Evolutionary conservation across 2,329 filamentous ascomycete genomes (phyloP).

Genomic region (Fusarium floridanum): DNA sequence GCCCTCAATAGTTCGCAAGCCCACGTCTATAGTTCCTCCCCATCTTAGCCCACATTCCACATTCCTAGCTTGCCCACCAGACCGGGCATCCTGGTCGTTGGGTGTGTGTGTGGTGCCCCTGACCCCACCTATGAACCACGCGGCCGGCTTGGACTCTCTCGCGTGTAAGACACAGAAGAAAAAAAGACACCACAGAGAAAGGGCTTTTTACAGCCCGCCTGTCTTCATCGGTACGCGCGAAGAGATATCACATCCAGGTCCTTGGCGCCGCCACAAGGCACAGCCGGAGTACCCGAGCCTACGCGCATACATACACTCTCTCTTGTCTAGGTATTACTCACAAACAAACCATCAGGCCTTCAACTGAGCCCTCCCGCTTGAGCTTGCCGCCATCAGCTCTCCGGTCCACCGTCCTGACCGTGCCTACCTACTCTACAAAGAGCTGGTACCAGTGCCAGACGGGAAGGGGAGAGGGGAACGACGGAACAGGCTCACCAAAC

Average conservation of each 20-base stretch:
- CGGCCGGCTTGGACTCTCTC: neutral
- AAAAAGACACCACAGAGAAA: neutral
- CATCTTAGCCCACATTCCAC: constrained; percentile 5
- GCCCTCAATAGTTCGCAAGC: constrained; percentile 5
- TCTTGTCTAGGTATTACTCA: neutral
- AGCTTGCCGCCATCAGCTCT: constrained; percentile 9
- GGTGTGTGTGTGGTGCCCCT: neutral
- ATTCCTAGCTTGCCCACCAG: neutral
- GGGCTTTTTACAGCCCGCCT: neutral
- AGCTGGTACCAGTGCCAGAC: neutral
- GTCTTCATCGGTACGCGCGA: neutral
- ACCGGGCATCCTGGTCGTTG: neutral
- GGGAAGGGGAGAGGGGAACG: neutral
- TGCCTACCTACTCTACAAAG: constrained; percentile 16
- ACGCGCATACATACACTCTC: neutral
- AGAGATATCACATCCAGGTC: neutral
- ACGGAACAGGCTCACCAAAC: constrained; percentile 10
- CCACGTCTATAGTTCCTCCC: constrained; percentile 6
- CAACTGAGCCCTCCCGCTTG: neutral
- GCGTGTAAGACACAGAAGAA: neutral
- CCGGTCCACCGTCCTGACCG: constrained; percentile 1
- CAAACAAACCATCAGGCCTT: neutral
- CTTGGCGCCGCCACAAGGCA: constrained; percentile 4
- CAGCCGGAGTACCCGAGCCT: neutral
- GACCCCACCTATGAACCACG: neutral